phyloP scores from a whole-genome alignment of 768 basidiomycete genomes.

The Paxillus rubicundulus region DNA sequence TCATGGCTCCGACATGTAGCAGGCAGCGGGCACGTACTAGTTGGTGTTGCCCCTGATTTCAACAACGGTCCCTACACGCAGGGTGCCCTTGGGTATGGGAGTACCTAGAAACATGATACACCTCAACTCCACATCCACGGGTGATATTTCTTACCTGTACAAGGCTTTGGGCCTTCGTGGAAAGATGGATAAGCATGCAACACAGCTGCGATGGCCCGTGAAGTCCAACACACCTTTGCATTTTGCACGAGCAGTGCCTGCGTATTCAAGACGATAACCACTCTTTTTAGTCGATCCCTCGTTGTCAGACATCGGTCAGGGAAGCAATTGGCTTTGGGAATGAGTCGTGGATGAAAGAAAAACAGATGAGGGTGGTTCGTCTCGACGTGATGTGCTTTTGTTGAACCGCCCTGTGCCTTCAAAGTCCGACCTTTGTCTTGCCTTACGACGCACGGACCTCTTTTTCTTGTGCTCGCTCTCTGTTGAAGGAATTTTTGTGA shows the following conservation, averaged over 20 bases:
- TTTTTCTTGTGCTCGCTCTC: conserved; percentile 24
- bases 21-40: conserved; percentile 47
- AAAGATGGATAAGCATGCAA: conserved; percentile 17
- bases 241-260: conserved; percentile 62
- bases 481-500: conserved; percentile 15
- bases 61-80: conserved; percentile 73
- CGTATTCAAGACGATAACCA: conserved; percentile 81
- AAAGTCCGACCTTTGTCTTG: conserved; percentile 35
- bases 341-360: conserved; percentile 28
- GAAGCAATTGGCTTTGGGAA: conserved; percentile 15
- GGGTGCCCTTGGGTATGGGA: conserved; percentile 63
- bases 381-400: conserved; percentile 39
- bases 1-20: background rate
- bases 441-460: conserved; percentile 37
- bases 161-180: conserved; percentile 71
- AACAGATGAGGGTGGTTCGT: conserved; percentile 35
- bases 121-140: background rate
- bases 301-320: conserved; percentile 33
- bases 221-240: conserved; percentile 62
- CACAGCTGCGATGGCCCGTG: conserved; percentile 12
- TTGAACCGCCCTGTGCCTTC: conserved; percentile 38
- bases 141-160: conserved; percentile 47
- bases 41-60: conserved; percentile 67
- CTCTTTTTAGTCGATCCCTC: conserved; percentile 34
- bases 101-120: conserved; percentile 48